A percentile compares a stretch with the other conserved stretches of the same genome.
Evolutionary conservation across 176 grass and related monocot genomes (phyloP).

Genomic region (Eleusine coracana): DNA sequence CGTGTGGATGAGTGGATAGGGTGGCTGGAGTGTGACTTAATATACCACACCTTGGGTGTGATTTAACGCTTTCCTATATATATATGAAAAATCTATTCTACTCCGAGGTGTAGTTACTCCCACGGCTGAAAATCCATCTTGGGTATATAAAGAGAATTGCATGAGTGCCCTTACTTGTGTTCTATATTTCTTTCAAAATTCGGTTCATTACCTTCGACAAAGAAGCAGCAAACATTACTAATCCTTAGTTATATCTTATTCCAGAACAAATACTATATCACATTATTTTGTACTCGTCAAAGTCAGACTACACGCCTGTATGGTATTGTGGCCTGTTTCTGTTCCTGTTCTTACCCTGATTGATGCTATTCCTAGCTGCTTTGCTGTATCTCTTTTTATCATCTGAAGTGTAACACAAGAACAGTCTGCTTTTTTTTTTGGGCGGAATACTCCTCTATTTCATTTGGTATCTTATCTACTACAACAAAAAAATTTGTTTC

Average conservation of each 20-base stretch:
- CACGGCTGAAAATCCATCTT: too few species aligned
- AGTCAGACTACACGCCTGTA: slow-evolving; percentile 42
- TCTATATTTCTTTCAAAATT: background rate
- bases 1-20: too few species aligned
- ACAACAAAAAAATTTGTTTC: slow-evolving; percentile 35
- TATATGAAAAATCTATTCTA: too few species aligned
- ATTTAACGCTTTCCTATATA: too few species aligned
- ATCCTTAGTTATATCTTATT: slow-evolving; percentile 29
- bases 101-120: too few species aligned
- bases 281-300: slow-evolving; percentile 23
- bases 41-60: too few species aligned
- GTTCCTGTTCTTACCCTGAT: slow-evolving; percentile 1
- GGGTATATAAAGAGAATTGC: too few species aligned
- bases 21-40: too few species aligned
- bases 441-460: background rate
- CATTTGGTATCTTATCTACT: slow-evolving; percentile 13
- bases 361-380: background rate
- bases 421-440: slow-evolving; percentile 2
- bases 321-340: slow-evolving; percentile 15
- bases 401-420: slow-evolving; percentile 30
- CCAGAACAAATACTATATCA: slow-evolving; percentile 20
- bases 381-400: background rate
- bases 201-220: too few species aligned
- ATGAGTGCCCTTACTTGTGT: too few species aligned
- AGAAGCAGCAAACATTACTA: background rate